Percentiles rank a stretch among this genome's conserved stretches.
Conservation (phyloP, 208 protist species). For the Phytomonas sp. region DNA sequence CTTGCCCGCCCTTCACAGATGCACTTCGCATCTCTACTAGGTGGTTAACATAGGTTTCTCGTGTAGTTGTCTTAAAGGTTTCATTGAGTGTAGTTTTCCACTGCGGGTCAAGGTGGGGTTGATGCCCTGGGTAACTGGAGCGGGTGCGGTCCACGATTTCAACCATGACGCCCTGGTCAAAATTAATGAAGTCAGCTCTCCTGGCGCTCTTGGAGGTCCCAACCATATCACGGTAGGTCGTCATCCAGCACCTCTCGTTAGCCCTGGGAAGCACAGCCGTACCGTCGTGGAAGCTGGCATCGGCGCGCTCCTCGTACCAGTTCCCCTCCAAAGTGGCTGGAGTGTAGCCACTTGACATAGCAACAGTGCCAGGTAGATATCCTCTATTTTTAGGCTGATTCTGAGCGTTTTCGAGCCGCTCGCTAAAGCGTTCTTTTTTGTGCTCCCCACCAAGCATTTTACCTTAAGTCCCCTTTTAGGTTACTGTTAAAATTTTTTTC, state of each 20-base stretch:
- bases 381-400: slow-evolving; percentile 85
- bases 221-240: slow-evolving; percentile 42
- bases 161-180: slow-evolving; percentile 63
- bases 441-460: slow-evolving; percentile 84
- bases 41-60: slow-evolving; percentile 5
- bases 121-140: slow-evolving; percentile 70
- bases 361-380: slow-evolving; percentile 75
- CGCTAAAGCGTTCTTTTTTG: slow-evolving; percentile 85
- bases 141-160: slow-evolving; percentile 69
- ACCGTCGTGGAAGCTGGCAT: slow-evolving; percentile 75
- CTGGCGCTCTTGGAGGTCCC: slow-evolving; percentile 5
- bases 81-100: slow-evolving; percentile 11
- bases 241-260: slow-evolving; percentile 34
- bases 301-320: slow-evolving; percentile 78
- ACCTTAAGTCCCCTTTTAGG: background rate
- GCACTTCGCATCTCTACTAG: background rate
- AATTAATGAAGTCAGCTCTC: slow-evolving; percentile 16
- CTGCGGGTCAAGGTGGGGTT: slow-evolving; percentile 66
- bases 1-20: slow-evolving; percentile 8
- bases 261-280: slow-evolving; percentile 25
- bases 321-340: slow-evolving; percentile 72
- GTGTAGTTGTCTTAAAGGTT: slow-evolving; percentile 3
- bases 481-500: background rate
- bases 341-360: slow-evolving; percentile 66
- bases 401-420: slow-evolving; percentile 52